phyloP scores from a whole-genome alignment of 2,329 filamentous ascomycete species.

The Neonectria punicea region DNA sequence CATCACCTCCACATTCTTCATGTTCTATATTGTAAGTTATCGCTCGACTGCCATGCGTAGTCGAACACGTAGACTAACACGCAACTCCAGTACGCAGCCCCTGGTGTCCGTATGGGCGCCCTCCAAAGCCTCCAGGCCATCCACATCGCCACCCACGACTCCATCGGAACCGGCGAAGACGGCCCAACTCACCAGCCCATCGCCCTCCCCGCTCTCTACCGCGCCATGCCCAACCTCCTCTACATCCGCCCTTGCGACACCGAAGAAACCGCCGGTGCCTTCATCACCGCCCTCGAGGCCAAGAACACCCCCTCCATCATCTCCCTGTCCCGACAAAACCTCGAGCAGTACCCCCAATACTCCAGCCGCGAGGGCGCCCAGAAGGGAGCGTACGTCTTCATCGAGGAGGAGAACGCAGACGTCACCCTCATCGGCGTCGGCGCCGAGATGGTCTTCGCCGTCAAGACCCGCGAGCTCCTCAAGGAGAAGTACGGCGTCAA shows the following conservation, averaged over 20 bases:
- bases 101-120: conserved; percentile 69
- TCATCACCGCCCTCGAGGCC: conserved; percentile 57
- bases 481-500: conserved; percentile 50
- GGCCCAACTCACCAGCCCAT: conserved; percentile 73
- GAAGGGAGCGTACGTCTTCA: conserved; percentile 59
- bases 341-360: conserved; percentile 52
- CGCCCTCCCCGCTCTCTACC: conserved; percentile 65
- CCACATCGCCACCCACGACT: conserved; percentile 71
- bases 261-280: conserved; percentile 68
- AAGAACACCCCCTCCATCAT: conserved; percentile 57
- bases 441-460: conserved; percentile 49
- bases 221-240: conserved; percentile 70
- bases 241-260: conserved; percentile 70
- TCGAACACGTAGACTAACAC: background rate
- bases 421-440: conserved; percentile 56
- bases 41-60: background rate
- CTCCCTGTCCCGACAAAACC: conserved; percentile 57
- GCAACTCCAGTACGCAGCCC: conserved; percentile 58
- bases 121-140: conserved; percentile 65
- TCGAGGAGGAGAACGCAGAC: conserved; percentile 55
- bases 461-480: conserved; percentile 50
- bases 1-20: conserved; percentile 69
- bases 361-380: conserved; percentile 53
- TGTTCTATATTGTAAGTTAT: conserved; percentile 62
- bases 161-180: conserved; percentile 68